Conservation (phyloP, 2,329 filamentous ascomycete genomes). For the Penicillium expansum region DNA sequence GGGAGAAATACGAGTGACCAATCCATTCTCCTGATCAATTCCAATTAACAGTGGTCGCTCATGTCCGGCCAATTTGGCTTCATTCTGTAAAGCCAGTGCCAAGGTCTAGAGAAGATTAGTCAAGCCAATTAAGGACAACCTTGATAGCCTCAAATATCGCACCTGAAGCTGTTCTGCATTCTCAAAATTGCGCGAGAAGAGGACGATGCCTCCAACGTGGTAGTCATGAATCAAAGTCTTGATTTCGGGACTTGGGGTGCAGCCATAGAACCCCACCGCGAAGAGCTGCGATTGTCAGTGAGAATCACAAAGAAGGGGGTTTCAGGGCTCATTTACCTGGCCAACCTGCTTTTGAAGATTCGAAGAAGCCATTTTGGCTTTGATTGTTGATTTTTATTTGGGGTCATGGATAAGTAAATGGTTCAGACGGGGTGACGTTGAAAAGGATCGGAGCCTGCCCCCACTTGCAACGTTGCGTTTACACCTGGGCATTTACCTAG, state of each 20-base stretch:
- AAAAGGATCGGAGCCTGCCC: neutral
- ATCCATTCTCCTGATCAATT: conserved; percentile 48
- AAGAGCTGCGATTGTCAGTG: conserved; percentile 37
- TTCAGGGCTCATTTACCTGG: conserved; percentile 25
- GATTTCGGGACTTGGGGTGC: conserved; percentile 41
- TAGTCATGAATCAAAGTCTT: conserved; percentile 44
- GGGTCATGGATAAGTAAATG: neutral
- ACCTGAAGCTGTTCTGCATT: conserved; percentile 41
- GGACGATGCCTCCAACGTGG: conserved; percentile 43
- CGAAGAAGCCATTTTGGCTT: conserved; percentile 16
- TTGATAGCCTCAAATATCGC: neutral
- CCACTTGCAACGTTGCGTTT: conserved; percentile 2
- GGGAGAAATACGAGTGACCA: conserved; percentile 44
- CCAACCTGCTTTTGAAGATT: conserved; percentile 34
- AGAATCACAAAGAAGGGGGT: neutral
- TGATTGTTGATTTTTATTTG: neutral
- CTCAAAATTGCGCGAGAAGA: conserved; percentile 45
- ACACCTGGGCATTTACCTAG: neutral
- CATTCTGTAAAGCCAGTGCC: conserved; percentile 38
- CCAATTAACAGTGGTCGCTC: conserved; percentile 44
- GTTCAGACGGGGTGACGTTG: conserved; percentile 1
- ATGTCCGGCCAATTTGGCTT: conserved; percentile 41
- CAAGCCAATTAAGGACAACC: neutral
- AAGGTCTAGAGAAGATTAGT: conserved; percentile 24
- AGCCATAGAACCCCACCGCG: conserved; percentile 45